Base-by-base conservation (phyloP, 306 rosid species). In the Glycyrrhiza uralensis region DNA sequence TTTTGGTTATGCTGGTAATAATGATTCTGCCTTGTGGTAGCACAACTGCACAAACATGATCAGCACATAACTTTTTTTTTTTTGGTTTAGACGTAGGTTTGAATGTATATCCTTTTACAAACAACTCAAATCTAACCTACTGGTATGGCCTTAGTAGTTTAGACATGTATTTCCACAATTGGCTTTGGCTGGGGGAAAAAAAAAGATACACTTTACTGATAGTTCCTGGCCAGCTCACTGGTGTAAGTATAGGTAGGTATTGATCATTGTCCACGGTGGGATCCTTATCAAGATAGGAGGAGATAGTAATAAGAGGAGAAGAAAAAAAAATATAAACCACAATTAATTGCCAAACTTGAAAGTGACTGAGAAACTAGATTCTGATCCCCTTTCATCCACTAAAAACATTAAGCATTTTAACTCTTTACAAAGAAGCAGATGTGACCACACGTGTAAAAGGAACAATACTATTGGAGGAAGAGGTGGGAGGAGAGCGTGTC, bases 321-420 rank as follows among this genome's bases (percentile, higher is more conserved):
- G n/a, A n/a, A n/a, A n/a, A n/a, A n/a, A n/a, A 73, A 45, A 49
- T 13, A 59, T 18, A 4, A 46, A 63, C 49, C 81, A 76, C 66
- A 66, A 77, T 6, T 33, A 8, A 71, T 74, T 71, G 81, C 70
- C 77, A 80, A 51, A 38, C 60, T 23, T 74, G 83, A 68, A 72
- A 71, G 74, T 54, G 82, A 83, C 60, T 71, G 51, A 63, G 57
- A 75, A 84, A 80, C 83, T 54, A 79, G 81, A 86, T 91, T 88
- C 89, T 73, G 88, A 79, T 83, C 82, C 85, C 71, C 65, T 80
- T 54, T 87, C 84, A 80, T 82, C 79, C 85, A 81, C 84, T 75
- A 79, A 76, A 76, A 51, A 65, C 78, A 74, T 62, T 35, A 13
- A 72, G 46, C 76, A 20, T 79, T 85, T 81, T 32, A 47, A 73